Conservation (phyloP, 768 basidiomycete genomes). For the Tephrocybe sp. region DNA sequence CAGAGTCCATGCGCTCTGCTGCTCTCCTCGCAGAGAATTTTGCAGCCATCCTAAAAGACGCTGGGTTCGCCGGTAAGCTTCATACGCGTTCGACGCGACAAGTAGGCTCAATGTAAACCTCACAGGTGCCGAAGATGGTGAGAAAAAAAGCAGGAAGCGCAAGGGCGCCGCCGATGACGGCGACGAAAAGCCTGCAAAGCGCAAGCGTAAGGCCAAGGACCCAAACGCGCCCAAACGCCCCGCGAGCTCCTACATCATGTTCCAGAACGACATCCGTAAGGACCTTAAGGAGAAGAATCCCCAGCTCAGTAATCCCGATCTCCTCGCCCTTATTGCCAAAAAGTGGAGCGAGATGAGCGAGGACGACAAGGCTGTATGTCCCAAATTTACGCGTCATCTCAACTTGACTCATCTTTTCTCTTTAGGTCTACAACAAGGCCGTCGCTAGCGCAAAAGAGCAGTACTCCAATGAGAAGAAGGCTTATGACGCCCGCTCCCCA, state of each 20-base stretch:
- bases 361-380: slow-evolving; percentile 73
- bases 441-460: slow-evolving; percentile 61
- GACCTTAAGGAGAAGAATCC: slow-evolving; percentile 68
- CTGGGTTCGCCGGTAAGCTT: slow-evolving; percentile 13
- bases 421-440: slow-evolving; percentile 53
- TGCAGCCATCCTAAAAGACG: slow-evolving; percentile 45
- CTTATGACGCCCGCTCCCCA: slow-evolving; percentile 58
- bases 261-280: slow-evolving; percentile 88
- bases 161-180: slow-evolving; percentile 45
- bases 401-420: slow-evolving; percentile 9
- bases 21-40: slow-evolving; percentile 63
- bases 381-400: slow-evolving; percentile 9
- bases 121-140: slow-evolving; percentile 19
- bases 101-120: slow-evolving; percentile 15
- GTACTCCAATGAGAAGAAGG: slow-evolving; percentile 63
- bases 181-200: slow-evolving; percentile 45
- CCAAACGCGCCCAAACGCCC: slow-evolving; percentile 95
- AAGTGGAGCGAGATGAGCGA: slow-evolving; percentile 71
- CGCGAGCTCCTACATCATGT: slow-evolving; percentile 89
- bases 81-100: slow-evolving; percentile 8
- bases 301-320: slow-evolving; percentile 64
- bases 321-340: slow-evolving; percentile 69
- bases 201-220: slow-evolving; percentile 77
- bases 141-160: slow-evolving; percentile 47
- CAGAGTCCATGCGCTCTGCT: slow-evolving; percentile 62